A percentile compares a stretch with the other conserved stretches of the same genome.
phyloP scores from a whole-genome alignment of 2,329 filamentous ascomycete species.

The Blumeria hordei region DNA sequence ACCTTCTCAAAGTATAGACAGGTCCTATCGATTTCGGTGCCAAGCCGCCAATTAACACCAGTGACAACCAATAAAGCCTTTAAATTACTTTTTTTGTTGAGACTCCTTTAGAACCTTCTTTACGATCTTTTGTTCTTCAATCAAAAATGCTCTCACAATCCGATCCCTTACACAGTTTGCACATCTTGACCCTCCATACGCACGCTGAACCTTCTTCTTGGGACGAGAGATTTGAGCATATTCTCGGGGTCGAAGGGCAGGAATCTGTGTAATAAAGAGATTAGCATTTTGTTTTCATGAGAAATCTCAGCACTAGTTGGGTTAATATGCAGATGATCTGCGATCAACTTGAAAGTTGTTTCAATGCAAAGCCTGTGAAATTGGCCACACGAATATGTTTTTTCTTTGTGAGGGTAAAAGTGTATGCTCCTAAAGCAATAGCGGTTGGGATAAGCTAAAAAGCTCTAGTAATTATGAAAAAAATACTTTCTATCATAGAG shows the following conservation, averaged over 20 bases:
- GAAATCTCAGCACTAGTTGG: no score
- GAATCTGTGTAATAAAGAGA: constrained; percentile 32
- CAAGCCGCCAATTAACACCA: background rate
- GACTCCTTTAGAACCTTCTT: constrained; percentile 99
- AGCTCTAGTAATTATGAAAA: no score
- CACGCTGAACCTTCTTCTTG: constrained; percentile 97
- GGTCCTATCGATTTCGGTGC: background rate
- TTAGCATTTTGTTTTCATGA: constrained; percentile 12
- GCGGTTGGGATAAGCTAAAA: no score
- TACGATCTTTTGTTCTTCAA: constrained; percentile 99
- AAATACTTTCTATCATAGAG: no score
- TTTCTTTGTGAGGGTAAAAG: no score
- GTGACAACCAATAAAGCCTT: no score
- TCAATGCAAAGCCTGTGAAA: no score
- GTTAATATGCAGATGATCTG: no score
- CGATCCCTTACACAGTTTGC: constrained; percentile 96
- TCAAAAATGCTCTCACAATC: constrained; percentile 93
- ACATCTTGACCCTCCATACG: constrained; percentile 96
- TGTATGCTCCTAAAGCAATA: no score
- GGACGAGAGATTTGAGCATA: constrained; percentile 93
- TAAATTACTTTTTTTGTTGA: constrained; percentile 34
- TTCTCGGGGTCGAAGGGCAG: constrained; percentile 92
- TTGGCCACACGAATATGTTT: no score
- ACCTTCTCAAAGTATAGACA: background rate
- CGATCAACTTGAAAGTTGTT: no score